phyloP scores from a whole-genome alignment of 2,329 filamentous ascomycete species.

The Colletotrichum godetiae region DNA sequence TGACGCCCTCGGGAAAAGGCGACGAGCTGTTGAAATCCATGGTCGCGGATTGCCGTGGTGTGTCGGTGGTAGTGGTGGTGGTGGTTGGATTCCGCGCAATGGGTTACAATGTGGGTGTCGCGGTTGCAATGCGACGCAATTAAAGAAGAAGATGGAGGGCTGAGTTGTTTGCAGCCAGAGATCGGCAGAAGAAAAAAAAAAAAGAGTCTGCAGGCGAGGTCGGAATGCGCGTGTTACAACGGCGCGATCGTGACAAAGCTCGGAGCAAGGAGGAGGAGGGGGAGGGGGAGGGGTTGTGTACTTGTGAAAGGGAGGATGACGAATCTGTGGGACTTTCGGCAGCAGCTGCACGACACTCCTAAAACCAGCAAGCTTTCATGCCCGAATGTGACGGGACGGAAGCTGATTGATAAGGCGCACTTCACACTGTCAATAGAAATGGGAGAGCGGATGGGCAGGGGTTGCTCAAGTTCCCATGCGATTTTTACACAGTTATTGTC shows the following conservation, averaged over 20 bases:
- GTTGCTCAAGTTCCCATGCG: slow-evolving; percentile 20
- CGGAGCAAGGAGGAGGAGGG: slow-evolving; percentile 7
- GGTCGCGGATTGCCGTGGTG: not conserved
- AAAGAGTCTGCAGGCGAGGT: slow-evolving; percentile 24
- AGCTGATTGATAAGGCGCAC: slow-evolving; percentile 26
- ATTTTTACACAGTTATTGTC: slow-evolving; percentile 6
- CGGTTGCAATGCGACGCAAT: not conserved
- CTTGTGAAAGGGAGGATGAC: slow-evolving; percentile 20
- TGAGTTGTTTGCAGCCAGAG: not conserved
- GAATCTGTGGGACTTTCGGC: slow-evolving; percentile 24
- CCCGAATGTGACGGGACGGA: not conserved
- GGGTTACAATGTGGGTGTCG: not conserved
- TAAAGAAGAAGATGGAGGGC: not conserved
- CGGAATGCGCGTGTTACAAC: slow-evolving; percentile 9
- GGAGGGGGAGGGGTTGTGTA: not conserved
- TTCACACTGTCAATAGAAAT: not conserved
- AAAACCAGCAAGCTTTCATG: not conserved
- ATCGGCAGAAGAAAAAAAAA: not conserved
- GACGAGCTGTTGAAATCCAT: slow-evolving; percentile 77
- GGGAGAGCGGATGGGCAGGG: slow-evolving; percentile 6
- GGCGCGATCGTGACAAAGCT: slow-evolving; percentile 34
- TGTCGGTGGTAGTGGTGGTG: not conserved
- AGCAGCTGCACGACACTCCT: not conserved
- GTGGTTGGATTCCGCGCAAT: not conserved
- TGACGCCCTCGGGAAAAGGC: slow-evolving; percentile 79